A percentile compares a stretch with the other conserved stretches of the same genome.
Conservation (phyloP, 192 early-diverging fungal genomes). For the Mortierella alpina region DNA sequence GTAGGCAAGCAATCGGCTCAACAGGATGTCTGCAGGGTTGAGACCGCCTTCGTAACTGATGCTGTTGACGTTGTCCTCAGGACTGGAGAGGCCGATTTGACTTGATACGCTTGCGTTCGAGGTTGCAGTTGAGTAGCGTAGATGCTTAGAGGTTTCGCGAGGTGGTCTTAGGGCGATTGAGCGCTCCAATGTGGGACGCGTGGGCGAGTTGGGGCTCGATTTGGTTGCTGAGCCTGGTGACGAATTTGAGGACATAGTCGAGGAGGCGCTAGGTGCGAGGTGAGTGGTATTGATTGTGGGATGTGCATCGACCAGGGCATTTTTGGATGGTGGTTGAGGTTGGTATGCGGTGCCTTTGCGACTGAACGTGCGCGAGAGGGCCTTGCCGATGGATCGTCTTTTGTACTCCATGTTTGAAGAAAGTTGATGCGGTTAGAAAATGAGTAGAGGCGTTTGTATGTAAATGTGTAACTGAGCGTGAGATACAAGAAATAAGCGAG, state of each 20-base stretch:
- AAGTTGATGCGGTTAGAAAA: neutral
- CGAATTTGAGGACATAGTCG: neutral
- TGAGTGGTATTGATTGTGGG: neutral
- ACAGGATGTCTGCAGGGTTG: slow-evolving; percentile 53
- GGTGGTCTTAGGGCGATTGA: neutral
- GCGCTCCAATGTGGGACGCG: neutral
- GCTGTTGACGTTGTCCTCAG: neutral
- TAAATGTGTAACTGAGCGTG: neutral
- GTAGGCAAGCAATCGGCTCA: slow-evolving; percentile 50
- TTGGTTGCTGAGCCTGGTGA: neutral
- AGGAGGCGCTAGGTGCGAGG: neutral
- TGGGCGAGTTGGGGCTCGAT: neutral
- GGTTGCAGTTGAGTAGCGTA: neutral
- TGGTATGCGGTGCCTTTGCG: neutral
- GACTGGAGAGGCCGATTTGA: neutral
- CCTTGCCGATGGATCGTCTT: slow-evolving; percentile 19
- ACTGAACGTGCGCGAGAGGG: slow-evolving; percentile 8
- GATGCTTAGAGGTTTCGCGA: neutral
- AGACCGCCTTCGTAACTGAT: slow-evolving; percentile 10
- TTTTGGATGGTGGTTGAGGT: neutral
- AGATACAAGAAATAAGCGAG: too few species aligned
- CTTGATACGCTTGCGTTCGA: neutral
- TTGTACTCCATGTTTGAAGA: neutral
- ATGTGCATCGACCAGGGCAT: neutral
- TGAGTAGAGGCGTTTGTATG: neutral